phyloP scores from a whole-genome alignment of 2,329 filamentous ascomycete genomes.

The Furcasterigmium furcatum region DNA sequence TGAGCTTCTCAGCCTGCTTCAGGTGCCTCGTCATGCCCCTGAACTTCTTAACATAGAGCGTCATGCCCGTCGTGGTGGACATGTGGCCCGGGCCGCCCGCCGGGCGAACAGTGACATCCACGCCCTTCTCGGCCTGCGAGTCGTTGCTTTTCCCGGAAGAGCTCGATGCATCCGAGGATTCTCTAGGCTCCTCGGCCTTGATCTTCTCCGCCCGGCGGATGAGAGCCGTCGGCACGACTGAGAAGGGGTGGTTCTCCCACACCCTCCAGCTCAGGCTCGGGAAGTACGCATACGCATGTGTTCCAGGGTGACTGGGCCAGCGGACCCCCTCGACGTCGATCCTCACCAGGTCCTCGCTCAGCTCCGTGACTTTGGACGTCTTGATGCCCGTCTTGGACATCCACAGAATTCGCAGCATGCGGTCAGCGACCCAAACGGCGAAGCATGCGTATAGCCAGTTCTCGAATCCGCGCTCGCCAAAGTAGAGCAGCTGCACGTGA shows the following conservation, averaged over 20 bases:
- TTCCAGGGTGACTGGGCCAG: constrained; percentile 1
- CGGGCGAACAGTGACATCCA: constrained; percentile 2
- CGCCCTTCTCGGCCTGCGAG: constrained; percentile 4
- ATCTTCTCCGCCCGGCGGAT: constrained; percentile 2
- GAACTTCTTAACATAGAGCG: constrained; percentile 6
- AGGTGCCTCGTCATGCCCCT: constrained; percentile 6
- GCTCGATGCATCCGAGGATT: not conserved
- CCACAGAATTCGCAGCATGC: constrained; percentile 7
- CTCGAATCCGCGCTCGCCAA: constrained; percentile 15
- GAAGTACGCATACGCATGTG: constrained; percentile 29
- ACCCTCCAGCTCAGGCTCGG: constrained; percentile 28
- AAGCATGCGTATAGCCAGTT: constrained; percentile 14
- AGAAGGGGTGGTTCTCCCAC: constrained; percentile 26
- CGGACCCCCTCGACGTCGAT: constrained; percentile 7
- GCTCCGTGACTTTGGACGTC: constrained; percentile 6
- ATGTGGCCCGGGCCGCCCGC: not conserved
- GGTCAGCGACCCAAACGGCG: constrained; percentile 13
- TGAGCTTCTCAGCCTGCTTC: not conserved
- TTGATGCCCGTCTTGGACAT: constrained; percentile 8
- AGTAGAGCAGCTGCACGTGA: constrained; percentile 17
- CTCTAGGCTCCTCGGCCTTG: no score
- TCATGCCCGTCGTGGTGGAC: constrained; percentile 1
- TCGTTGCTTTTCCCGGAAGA: not conserved
- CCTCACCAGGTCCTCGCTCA: constrained; percentile 7
- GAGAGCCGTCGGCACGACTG: constrained; percentile 1